Percentiles rank a stretch among this genome's conserved stretches.
phyloP scores from a whole-genome alignment of 2,329 filamentous ascomycete genomes.

The Cercospora citrullina region DNA sequence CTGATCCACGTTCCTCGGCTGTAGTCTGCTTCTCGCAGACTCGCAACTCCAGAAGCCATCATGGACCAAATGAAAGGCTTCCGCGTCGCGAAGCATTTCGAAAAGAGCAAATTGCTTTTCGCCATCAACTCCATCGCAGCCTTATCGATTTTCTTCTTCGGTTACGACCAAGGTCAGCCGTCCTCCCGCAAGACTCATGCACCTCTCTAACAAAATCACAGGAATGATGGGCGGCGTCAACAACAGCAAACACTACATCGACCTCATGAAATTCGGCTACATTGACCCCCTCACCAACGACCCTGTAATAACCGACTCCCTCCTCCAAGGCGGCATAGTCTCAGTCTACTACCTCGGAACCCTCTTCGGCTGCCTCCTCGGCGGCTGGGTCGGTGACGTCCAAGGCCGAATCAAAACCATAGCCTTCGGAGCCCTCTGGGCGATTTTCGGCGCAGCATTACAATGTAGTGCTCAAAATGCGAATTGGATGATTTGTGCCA shows the following conservation, averaged over 20 bases:
- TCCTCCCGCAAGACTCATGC: too few relatives aligned
- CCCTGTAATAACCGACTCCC: conserved; percentile 58
- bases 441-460: conserved; percentile 56
- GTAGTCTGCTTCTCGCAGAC: conserved; percentile 4
- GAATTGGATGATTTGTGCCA: conserved; percentile 59
- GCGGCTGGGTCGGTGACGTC: conserved; percentile 64
- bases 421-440: conserved; percentile 54
- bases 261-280: conserved; percentile 65
- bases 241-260: conserved; percentile 63
- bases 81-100: conserved; percentile 42
- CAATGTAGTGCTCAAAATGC: conserved; percentile 67
- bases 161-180: conserved; percentile 29
- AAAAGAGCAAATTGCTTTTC: conserved; percentile 59
- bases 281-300: conserved; percentile 42
- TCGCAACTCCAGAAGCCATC: neutral
- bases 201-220: neutral
- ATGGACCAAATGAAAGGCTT: conserved; percentile 33
- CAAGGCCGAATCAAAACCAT: conserved; percentile 65
- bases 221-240: conserved; percentile 64
- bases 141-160: conserved; percentile 69
- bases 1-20: neutral
- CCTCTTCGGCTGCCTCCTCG: conserved; percentile 62
- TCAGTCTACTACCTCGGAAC: conserved; percentile 62
- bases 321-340: conserved; percentile 64
- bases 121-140: conserved; percentile 64